phyloP scores from a whole-genome alignment of 1,139 yeast genomes.

The Protomyces pachydermus region DNA sequence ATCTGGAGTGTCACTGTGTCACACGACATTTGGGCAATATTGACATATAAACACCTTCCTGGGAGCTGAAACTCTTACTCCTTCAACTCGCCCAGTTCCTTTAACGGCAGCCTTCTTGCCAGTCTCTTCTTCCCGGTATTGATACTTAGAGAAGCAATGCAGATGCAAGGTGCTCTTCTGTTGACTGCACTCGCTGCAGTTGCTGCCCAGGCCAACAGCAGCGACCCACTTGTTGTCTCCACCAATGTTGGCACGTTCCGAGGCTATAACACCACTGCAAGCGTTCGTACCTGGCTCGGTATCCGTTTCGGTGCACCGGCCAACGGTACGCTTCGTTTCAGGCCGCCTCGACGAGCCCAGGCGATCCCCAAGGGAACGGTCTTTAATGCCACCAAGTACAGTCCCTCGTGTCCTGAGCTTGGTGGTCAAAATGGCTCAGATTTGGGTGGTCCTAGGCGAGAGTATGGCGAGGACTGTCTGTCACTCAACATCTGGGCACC shows the following conservation, averaged over 20 bases:
- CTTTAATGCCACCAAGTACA: constrained; percentile 6
- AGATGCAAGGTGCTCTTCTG: neutral
- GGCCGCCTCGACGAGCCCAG: constrained; percentile 12
- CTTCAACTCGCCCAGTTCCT: too few relatives aligned
- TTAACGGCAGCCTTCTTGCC: too few relatives aligned
- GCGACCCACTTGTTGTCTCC: neutral
- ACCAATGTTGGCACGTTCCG: constrained; percentile 13
- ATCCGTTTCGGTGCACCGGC: constrained; percentile 8
- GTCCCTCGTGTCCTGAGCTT: constrained; percentile 4
- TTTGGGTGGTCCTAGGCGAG: neutral
- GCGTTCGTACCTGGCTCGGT: constrained; percentile 22
- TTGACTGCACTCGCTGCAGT: neutral
- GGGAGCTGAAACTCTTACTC: too few relatives aligned
- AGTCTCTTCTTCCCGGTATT: too few relatives aligned
- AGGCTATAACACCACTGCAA: constrained; percentile 1
- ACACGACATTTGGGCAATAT: too few relatives aligned
- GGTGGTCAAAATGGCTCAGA: neutral
- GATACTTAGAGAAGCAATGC: neutral
- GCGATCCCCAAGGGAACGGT: neutral
- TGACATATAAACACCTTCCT: too few relatives aligned
- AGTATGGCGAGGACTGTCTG: constrained; percentile 14
- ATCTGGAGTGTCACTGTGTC: too few relatives aligned
- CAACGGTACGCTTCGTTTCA: constrained; percentile 8
- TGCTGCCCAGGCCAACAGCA: neutral
- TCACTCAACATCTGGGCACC: constrained; percentile 26